Base-by-base conservation (phyloP, 2,329 filamentous ascomycete genomes). In the Emericellopsis atlantica region DNA sequence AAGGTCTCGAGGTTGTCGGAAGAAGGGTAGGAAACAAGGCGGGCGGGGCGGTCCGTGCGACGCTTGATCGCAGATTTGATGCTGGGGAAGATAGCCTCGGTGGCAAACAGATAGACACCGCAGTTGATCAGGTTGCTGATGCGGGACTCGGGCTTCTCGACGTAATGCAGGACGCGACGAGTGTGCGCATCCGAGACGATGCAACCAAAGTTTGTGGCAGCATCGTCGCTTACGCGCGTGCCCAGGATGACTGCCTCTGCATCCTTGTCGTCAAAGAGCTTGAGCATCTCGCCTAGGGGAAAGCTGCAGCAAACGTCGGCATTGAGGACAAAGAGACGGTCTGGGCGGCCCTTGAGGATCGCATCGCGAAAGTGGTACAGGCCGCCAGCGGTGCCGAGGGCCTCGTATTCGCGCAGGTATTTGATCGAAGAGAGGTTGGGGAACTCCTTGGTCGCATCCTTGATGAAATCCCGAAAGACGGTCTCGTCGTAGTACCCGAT, bases 61-160 rank as follows among this genome's bases (percentile, higher is more conserved):
- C 88, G 87, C 74, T 95, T 95, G 67, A 96, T 96, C 53, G 90
- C 89, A 50, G 75, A 86, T 59, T 82, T 82, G 62, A 98, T 96
- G 51, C 86, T 85, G 48, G 90, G 90, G 76, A 96, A 96, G 68
- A 96, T 94, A 62, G 82, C 86, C 52, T 95, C 88, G 48, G 89
- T 92, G 49, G 84, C 78, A 65, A 98, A 98, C 54, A 96, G 85
- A 69, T 96, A 98, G 55, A 98, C 89, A 54, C 92, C 92, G 64
- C 92, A 96, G 73, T 96, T 98, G 74, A 98, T 98, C 51, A 98
- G 74, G 69, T 95, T 95, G 57, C 85, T 93, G 64, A 98, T 95
- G 64, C 94, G 85, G 42, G 84, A 88, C 65, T 98, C 90, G 49
- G 92, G 92, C 72, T 96, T 96, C 75, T 96, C 92, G 60, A 98